A percentile compares a stretch with the other conserved stretches of the same genome.
Evolutionary conservation across 1,139 yeast genomes (phyloP).

Genomic region (Saccharomyces hybrid): DNA sequence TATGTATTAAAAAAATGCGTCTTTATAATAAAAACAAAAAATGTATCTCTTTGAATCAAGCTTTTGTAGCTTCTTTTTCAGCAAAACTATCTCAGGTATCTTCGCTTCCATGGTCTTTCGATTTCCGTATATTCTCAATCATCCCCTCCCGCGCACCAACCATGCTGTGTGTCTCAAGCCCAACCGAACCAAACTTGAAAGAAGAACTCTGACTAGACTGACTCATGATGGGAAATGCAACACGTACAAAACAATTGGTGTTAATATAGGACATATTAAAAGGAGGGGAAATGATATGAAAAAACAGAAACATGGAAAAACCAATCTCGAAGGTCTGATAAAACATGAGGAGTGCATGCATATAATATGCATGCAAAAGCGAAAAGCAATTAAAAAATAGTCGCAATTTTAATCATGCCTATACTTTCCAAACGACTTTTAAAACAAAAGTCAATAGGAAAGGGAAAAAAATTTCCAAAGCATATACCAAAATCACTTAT

Average conservation of each 20-base stretch:
- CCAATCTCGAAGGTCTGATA: not conserved
- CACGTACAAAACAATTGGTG: not conserved
- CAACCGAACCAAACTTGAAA: not conserved
- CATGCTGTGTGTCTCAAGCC: not conserved
- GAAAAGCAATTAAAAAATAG: not conserved
- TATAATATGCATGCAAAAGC: not conserved
- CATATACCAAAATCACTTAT: not conserved
- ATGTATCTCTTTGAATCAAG: not conserved
- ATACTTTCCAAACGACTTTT: not conserved
- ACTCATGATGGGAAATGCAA: not conserved
- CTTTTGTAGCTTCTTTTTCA: not conserved
- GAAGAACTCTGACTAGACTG: not conserved
- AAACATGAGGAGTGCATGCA: not conserved
- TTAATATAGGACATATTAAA: not conserved
- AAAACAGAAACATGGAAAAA: not conserved
- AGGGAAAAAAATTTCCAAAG: not conserved
- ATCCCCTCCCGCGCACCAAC: not conserved
- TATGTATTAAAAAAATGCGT: not conserved
- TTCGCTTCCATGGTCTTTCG: not conserved
- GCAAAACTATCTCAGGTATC: not conserved
- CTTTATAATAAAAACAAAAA: constrained; percentile 5
- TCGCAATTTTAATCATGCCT: not conserved
- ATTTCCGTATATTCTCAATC: too few relatives aligned
- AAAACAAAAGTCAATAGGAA: not conserved
- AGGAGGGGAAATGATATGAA: not conserved